A percentile compares a stretch with the other conserved stretches of the same genome.
phyloP scores from a whole-genome alignment of 2,329 filamentous ascomycete species.

The Scleromitrula shiraiana region DNA sequence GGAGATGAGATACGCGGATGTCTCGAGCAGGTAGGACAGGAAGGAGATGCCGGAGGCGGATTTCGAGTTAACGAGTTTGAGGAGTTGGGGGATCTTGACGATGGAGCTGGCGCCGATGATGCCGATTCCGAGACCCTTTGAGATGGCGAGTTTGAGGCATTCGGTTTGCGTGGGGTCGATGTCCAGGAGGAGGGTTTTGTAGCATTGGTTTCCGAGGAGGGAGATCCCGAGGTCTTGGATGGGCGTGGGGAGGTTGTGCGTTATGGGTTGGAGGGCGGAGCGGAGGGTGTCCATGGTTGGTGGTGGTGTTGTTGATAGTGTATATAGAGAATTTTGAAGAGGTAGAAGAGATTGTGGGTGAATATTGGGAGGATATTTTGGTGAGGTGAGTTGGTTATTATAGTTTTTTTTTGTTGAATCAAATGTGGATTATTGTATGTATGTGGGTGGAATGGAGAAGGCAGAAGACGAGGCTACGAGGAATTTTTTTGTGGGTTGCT shows the following conservation, averaged over 20 bases:
- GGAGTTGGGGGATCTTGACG: slow-evolving; percentile 93
- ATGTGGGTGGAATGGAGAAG: no score
- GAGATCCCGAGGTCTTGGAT: slow-evolving; percentile 68
- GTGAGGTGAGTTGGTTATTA: no score
- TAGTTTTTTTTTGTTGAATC: no score
- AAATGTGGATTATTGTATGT: no score
- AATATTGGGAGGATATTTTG: not conserved
- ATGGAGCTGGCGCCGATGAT: slow-evolving; percentile 86
- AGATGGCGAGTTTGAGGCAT: slow-evolving; percentile 84
- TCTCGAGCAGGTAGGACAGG: slow-evolving; percentile 88
- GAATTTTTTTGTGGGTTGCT: not conserved
- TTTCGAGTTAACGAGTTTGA: slow-evolving; percentile 77
- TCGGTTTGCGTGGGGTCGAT: slow-evolving; percentile 68
- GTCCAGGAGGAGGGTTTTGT: slow-evolving; percentile 77
- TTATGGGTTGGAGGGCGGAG: slow-evolving; percentile 57
- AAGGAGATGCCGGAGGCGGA: slow-evolving; percentile 82
- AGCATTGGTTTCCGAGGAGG: slow-evolving; percentile 77
- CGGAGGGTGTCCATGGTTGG: slow-evolving; percentile 52
- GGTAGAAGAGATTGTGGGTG: not conserved
- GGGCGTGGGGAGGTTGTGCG: slow-evolving; percentile 63
- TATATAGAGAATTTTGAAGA: not conserved
- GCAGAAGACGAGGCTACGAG: not conserved
- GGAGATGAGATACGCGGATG: slow-evolving; percentile 75
- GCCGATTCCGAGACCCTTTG: slow-evolving; percentile 85
- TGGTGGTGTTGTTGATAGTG: not conserved